Evolutionary conservation across 208 protist species (phyloP).

Genomic region (Trypanosoma theileri): DNA sequence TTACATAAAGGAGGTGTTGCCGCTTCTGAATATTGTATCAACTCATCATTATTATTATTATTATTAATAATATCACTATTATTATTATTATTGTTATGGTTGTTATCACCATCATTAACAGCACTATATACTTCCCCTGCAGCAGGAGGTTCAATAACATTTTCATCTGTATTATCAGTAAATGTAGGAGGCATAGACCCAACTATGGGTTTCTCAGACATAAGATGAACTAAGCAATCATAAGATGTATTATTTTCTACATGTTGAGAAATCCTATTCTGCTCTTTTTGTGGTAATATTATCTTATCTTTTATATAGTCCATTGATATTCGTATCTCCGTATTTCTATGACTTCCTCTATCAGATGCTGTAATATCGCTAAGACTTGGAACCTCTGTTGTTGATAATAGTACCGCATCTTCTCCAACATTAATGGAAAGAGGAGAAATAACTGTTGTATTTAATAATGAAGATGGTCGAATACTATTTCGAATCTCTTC

Average conservation of each 20-base stretch:
- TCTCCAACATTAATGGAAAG: background rate
- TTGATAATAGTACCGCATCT: background rate
- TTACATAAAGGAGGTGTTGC: background rate
- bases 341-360: constrained; percentile 12
- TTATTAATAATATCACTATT: background rate
- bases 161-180: background rate
- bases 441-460: constrained; percentile 17
- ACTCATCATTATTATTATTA: background rate
- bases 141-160: background rate
- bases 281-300: background rate
- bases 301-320: background rate
- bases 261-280: background rate
- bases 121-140: no score
- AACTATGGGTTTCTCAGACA: no score
- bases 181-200: no score
- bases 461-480: background rate
- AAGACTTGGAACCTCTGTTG: constrained; percentile 8
- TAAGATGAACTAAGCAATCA: no score
- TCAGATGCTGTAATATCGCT: constrained; percentile 16
- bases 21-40: background rate
- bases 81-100: background rate
- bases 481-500: background rate
- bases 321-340: background rate
- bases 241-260: background rate
- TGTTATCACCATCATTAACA: background rate